Evolutionary conservation across 2,329 filamentous ascomycete genomes (phyloP), one percentile per base, ranked within the genome.

Genomic region (Acrocalymma vagum): DNA sequence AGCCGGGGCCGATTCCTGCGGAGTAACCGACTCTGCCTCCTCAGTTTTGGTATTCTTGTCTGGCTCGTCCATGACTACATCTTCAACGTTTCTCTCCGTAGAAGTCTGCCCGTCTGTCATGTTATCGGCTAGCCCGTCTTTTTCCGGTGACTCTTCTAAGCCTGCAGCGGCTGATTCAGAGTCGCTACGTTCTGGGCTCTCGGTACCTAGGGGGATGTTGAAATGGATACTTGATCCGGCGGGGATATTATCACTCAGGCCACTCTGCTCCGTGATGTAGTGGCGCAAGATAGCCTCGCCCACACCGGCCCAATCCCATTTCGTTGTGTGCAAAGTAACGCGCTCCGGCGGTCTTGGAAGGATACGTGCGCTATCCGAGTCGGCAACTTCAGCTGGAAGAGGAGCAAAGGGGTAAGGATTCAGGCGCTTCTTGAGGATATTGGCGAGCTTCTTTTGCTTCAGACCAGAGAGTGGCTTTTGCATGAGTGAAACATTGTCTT

Each of bases 401-500:
- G 66, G 66, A 5, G 65, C 63, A 35, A 69, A 70, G 2, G 65
- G 70, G 29, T 80, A 84, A 1, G 78, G 76, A 58, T 83, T 79
- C 25, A 81, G 69, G 27, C 78, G 77, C 30, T 72, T 73, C 54
- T 75, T 78, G n/a, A 85, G 62, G 18, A 75, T 70, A 29, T 71
- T 73, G 9, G 78, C 74, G 9, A 84, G 67, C 30, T 75, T 73
- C 48, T 77, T 78, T 10, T 67, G 67, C 45, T 76, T 79, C 46
- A 76, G 73, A 17, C 71, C 70, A 26, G 75, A 75, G 3, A 78
- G 56, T 3, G 80, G 78, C 5, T 75, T 63, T 53, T 81, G 78
- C 26, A 75, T 65, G 16, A 78, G 61, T 8, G 82, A 83, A 10
- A 85, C 63, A 27, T 72, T 73, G 60, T 86, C 83, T 38, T 79